Percentiles rank a stretch among this genome's conserved stretches.
Conservation (phyloP, 108 stramenopile species). For the Nitzschia inconspicua region DNA sequence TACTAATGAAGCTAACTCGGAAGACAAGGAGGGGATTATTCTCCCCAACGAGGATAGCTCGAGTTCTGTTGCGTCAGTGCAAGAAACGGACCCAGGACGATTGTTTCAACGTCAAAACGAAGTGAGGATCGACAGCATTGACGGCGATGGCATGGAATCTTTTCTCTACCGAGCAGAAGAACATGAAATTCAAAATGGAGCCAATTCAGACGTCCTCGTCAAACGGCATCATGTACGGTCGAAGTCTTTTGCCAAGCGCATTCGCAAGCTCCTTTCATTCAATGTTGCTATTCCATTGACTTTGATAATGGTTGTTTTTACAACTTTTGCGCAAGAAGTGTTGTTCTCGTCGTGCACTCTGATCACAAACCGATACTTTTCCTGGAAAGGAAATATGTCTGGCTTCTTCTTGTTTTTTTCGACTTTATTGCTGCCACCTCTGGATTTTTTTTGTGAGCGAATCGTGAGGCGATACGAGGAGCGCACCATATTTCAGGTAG, state of each 20-base stretch:
- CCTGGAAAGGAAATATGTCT: slow-evolving; percentile 55
- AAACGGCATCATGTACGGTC: not conserved
- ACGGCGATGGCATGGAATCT: too few relatives aligned
- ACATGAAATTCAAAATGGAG: not conserved
- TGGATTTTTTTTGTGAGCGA: slow-evolving; percentile 56
- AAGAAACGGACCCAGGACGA: not conserved
- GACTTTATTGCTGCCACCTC: slow-evolving; percentile 49
- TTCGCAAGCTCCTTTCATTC: slow-evolving; percentile 27
- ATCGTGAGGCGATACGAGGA: slow-evolving; percentile 63
- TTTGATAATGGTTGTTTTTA: slow-evolving; percentile 56
- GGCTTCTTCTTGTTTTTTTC: slow-evolving; percentile 54
- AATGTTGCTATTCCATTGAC: slow-evolving; percentile 62
- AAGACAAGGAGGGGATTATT: not conserved
- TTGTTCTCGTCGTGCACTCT: slow-evolving; percentile 72
- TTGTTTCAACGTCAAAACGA: slow-evolving; percentile 13
- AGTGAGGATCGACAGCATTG: not conserved
- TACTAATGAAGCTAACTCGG: not conserved
- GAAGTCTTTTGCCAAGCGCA: slow-evolving; percentile 36
- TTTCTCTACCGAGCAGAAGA: not conserved
- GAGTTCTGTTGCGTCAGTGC: slow-evolving; percentile 18
- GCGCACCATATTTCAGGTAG: slow-evolving; percentile 55
- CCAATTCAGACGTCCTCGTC: not conserved
- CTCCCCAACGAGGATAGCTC: slow-evolving; percentile 11
- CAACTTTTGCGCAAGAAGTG: slow-evolving; percentile 54
- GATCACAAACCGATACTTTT: slow-evolving; percentile 62